Evolutionary conservation across 306 rosid genomes (phyloP).

Genomic region (Spatholobus suberectus): DNA sequence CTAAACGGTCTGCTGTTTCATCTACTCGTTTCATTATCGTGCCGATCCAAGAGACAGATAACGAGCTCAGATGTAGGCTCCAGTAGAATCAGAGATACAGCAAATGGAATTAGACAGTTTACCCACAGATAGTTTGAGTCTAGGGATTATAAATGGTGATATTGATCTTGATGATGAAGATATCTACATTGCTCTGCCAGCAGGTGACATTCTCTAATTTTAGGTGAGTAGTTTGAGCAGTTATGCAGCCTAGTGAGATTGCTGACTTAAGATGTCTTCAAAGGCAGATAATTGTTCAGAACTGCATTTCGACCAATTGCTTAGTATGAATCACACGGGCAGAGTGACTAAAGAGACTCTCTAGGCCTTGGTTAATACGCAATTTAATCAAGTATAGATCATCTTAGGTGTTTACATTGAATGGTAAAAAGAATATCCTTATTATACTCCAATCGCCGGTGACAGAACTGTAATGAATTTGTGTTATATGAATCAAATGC

Average conservation of each 20-base stretch:
- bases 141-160: constrained; percentile 45
- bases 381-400: constrained; percentile 5
- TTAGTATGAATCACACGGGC: neutral
- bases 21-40: constrained; percentile 67
- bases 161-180: constrained; percentile 58
- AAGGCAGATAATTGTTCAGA: neutral
- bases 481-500: constrained; percentile 30
- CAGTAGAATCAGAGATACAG: constrained; percentile 63
- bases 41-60: constrained; percentile 79
- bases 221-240: no score
- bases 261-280: neutral
- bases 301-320: neutral
- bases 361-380: constrained; percentile 2
- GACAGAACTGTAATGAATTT: neutral
- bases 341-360: neutral
- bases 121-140: constrained; percentile 31
- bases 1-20: constrained; percentile 60
- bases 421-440: constrained; percentile 14
- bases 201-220: constrained; percentile 52
- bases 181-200: constrained; percentile 48
- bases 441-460: neutral
- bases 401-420: neutral
- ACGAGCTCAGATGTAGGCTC: constrained; percentile 61
- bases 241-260: neutral
- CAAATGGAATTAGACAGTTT: constrained; percentile 38